Evolutionary conservation across 1,139 yeast species (phyloP).

Genomic region (Lodderomyces jiufengensis): DNA sequence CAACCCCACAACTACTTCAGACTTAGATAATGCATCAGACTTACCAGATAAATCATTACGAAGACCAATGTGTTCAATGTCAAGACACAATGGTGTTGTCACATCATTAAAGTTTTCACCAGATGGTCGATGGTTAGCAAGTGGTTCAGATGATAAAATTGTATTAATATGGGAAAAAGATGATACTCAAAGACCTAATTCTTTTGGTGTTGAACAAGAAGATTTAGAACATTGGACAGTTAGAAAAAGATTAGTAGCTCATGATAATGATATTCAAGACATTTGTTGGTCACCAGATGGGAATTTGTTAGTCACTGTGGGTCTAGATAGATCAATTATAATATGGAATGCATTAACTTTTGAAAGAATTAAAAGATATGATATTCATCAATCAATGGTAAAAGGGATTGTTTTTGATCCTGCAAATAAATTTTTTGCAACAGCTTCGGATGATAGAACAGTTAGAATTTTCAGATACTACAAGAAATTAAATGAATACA

Average conservation of each 20-base stretch:
- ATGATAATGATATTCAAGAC: conserved; percentile 95
- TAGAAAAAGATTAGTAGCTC: conserved; percentile 85
- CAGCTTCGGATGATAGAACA: conserved; percentile 93
- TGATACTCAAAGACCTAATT: conserved; percentile 31
- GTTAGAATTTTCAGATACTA: conserved; percentile 84
- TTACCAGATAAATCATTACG: conserved; percentile 38
- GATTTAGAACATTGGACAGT: conserved; percentile 94
- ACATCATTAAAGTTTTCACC: conserved; percentile 92
- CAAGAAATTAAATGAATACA: conserved; percentile 54
- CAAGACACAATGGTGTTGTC: conserved; percentile 89
- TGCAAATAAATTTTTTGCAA: conserved; percentile 94
- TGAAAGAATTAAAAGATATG: conserved; percentile 83
- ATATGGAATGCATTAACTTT: conserved; percentile 94
- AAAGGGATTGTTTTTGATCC: conserved; percentile 98
- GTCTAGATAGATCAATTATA: conserved; percentile 84
- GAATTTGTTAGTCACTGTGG: conserved; percentile 84
- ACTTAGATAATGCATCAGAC: conserved; percentile 9
- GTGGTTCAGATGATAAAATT: conserved; percentile 93
- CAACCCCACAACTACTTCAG: conserved; percentile 6
- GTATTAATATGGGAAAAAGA: conserved; percentile 92
- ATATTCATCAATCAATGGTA: conserved; percentile 91
- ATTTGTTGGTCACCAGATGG: conserved; percentile 98
- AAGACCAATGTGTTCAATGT: conserved; percentile 73
- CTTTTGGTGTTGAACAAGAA: conserved; percentile 48
- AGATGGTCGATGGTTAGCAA: conserved; percentile 82